Conservation (phyloP, 164 flowering plant genomes). For the Vitis rotundifolia region DNA sequence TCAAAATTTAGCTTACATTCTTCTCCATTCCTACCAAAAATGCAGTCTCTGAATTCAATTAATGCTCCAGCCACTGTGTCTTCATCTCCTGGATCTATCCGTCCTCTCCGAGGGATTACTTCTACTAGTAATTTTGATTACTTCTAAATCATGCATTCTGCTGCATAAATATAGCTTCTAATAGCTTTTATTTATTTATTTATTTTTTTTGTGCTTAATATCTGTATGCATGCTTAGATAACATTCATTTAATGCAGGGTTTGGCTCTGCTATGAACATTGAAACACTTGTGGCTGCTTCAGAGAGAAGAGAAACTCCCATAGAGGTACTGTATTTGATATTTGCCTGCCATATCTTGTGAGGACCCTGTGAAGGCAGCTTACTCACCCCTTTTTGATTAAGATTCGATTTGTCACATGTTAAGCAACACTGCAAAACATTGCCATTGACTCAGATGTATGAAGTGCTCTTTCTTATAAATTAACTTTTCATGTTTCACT, state of each 20-base stretch:
- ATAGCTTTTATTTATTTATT: not conserved
- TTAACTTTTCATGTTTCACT: too few species aligned
- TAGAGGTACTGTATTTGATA: slow-evolving; percentile 62
- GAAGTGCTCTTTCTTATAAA: too few species aligned
- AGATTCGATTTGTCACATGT: not conserved
- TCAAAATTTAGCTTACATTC: not conserved
- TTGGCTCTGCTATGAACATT: slow-evolving; percentile 96
- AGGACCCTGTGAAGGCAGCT: not conserved
- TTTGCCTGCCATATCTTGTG: too few species aligned
- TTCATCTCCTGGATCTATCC: slow-evolving; percentile 63
- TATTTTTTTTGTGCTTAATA: not conserved
- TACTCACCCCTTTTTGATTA: not conserved
- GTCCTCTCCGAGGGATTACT: slow-evolving; percentile 60
- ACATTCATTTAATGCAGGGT: slow-evolving; percentile 53
- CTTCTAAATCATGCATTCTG: not conserved
- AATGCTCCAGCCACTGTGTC: slow-evolving; percentile 40
- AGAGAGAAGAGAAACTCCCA: slow-evolving; percentile 81
- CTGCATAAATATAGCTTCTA: not conserved
- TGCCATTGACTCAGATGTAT: not conserved
- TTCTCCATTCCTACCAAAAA: slow-evolving; percentile 22
- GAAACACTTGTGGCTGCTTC: slow-evolving; percentile 98
- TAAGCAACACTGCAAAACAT: not conserved
- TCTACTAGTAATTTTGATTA: slow-evolving; percentile 52
- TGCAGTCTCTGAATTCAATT: slow-evolving; percentile 43
- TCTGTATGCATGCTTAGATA: slow-evolving; percentile 33